Percentiles rank a stretch among this genome's conserved stretches.
Evolutionary conservation across 2,329 filamentous ascomycete genomes (phyloP).

Genomic region (Paraconiothyrium brasiliense): DNA sequence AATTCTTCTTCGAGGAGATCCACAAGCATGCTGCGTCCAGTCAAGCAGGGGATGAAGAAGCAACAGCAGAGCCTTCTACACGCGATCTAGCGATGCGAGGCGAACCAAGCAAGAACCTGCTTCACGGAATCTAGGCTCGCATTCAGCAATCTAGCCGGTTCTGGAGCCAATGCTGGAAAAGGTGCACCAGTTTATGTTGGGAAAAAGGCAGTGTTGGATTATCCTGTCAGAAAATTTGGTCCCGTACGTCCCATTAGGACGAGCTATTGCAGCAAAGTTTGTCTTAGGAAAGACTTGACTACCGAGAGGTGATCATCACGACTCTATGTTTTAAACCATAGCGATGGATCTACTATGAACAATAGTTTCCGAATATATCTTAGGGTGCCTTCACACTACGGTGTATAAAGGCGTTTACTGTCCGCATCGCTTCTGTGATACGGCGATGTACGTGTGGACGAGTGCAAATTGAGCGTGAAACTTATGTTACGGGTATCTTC

Average conservation of each 20-base stretch:
- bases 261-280: not conserved
- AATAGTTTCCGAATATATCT: no score
- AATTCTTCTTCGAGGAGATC: constrained; percentile 93
- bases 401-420: no score
- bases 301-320: no score
- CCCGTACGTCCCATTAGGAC: not conserved
- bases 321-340: no score
- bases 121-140: constrained; percentile 4
- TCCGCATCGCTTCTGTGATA: no score
- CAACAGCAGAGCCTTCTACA: constrained; percentile 1
- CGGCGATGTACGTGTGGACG: no score
- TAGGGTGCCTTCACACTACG: no score
- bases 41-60: not conserved
- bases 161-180: not conserved
- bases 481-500: not conserved
- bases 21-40: constrained; percentile 58
- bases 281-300: no score
- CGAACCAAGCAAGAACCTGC: constrained; percentile 8
- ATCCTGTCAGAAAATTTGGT: not conserved
- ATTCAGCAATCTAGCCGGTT: not conserved
- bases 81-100: constrained; percentile 7
- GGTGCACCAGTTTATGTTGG: not conserved
- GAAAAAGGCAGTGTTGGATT: not conserved
- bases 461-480: no score
- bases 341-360: no score